A percentile compares a stretch with the other conserved stretches of the same genome.
phyloP scores from a whole-genome alignment of 1,284 basidiomycete species.

The Ceratobasidium sp. region DNA sequence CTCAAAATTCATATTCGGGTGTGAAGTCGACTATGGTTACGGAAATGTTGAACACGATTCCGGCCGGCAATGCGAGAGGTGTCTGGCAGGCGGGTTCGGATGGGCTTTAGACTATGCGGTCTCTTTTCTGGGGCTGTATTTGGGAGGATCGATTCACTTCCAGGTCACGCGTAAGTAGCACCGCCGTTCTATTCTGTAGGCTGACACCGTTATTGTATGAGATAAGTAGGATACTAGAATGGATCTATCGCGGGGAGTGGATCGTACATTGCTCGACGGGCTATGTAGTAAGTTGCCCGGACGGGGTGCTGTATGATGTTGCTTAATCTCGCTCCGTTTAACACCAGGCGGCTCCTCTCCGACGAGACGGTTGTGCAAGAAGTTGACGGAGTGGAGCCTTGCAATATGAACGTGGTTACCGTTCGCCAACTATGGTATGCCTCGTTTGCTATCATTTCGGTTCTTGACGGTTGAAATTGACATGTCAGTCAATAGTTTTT shows the following conservation, averaged over 20 bases:
- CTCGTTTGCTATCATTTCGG: too few species aligned
- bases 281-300: conserved; percentile 22
- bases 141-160: conserved; percentile 38
- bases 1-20: conserved; percentile 30
- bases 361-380: conserved; percentile 28
- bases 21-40: conserved; percentile 6
- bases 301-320: background rate
- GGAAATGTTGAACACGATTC: conserved; percentile 13
- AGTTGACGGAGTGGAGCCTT: conserved; percentile 16
- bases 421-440: conserved; percentile 32
- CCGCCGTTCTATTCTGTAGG: conserved; percentile 9
- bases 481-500: too few species aligned
- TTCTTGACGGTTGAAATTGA: background rate
- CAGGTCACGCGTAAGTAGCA: conserved; percentile 32
- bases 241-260: conserved; percentile 34
- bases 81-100: conserved; percentile 75
- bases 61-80: conserved; percentile 62
- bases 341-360: conserved; percentile 31
- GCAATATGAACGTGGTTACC: conserved; percentile 35
- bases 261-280: conserved; percentile 27
- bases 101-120: conserved; percentile 75
- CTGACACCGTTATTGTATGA: background rate
- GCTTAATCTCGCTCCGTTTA: background rate
- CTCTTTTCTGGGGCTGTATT: conserved; percentile 74
- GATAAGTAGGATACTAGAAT: conserved; percentile 16